These are phyloP conservation scores for Tricholoma bakamatsutake DNA, from an alignment of 768 basidiomycete genomes.

Conservation along the genomic window DNA sequence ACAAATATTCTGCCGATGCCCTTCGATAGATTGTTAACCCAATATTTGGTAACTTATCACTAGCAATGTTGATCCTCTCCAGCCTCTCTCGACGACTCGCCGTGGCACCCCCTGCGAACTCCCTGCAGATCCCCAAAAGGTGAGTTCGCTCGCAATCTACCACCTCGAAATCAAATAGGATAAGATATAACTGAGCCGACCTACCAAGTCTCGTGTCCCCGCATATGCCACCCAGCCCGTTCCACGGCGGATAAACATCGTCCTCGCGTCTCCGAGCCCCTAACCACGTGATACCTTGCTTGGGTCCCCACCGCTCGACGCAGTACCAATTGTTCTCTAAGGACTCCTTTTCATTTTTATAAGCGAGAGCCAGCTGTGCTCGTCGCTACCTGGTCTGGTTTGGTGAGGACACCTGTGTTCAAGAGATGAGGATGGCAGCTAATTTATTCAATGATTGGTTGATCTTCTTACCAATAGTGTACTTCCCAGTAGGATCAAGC, in stretches of 20 bases:
- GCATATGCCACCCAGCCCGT: conserved; percentile 46
- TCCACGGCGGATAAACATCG: conserved; percentile 55
- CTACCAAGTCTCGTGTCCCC: conserved; percentile 50
- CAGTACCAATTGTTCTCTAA: conserved; percentile 58
- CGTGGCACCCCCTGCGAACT: conserved; percentile 46
- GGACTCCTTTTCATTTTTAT: conserved; percentile 47
- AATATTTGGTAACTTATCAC: conserved; percentile 26
- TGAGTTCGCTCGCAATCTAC: no score
- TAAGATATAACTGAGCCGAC: conserved; percentile 51
- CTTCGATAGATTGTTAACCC: no score
- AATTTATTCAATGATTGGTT: background rate
- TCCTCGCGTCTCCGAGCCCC: conserved; percentile 54
- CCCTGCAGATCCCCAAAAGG: conserved; percentile 44
- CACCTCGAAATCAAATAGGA: conserved; percentile 58
- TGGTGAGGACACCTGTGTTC: conserved; percentile 59
- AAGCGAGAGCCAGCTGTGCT: conserved; percentile 48
- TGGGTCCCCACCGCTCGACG: conserved; percentile 50
- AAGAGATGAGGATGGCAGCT: background rate
- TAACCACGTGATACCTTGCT: conserved; percentile 50
- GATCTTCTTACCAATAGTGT: conserved; percentile 58
- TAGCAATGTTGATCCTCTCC: conserved; percentile 42
- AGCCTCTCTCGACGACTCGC: conserved; percentile 40
- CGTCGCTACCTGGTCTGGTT: conserved; percentile 68
- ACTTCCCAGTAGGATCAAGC: conserved; percentile 57
- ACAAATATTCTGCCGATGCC: no score